Base-by-base conservation (phyloP, 139 green algal species). In the Nannochloris sp. region DNA sequence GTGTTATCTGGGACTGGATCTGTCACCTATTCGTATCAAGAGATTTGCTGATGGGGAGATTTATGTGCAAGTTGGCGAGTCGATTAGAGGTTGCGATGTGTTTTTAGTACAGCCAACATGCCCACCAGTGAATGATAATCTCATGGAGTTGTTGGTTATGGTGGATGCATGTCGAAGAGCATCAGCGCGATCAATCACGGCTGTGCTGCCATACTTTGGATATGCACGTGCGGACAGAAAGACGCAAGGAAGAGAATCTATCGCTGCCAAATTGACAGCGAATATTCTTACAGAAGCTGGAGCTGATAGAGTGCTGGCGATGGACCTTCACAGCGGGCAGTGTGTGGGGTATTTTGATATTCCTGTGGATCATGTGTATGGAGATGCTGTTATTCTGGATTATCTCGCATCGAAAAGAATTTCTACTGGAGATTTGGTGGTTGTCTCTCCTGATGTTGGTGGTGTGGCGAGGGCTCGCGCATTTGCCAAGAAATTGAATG, bases 311-410 rank as follows among this genome's bases (percentile, higher is more conserved):
- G 84, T 98, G 49, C 68, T 99, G 44, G 82, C 90, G 20, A 89
- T 96, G 75, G 94, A 99, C 78, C 77, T 99, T 62, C 94, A 99
- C 84, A 89, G 70, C 31, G 88, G 88, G 30, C 89, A 96, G 84
- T 95, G 87, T 66, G 90, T 98, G 31, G 93, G 93, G 4, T 96
- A 96, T 81, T 96, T 96, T 75, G 94, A 99, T 79, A 99, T 99
- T 70, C 94, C 94, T 9, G 93, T 98, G 20, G 93, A 99, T 69
- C 93, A 98, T 72, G 92, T 97, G 23, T 85, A 94, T 65, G 84
- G 85, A 0, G 85, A 91, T 60, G 63, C 66, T 11, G 94, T 99
- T 16, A 89, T 98, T 43, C 74, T 98, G 14, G 94, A 99, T 80
- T 99, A 99, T 76, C 79, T 99, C 6, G 90, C 93, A 23, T 93